Evolutionary conservation across 2,329 filamentous ascomycete genomes (phyloP), one percentile per base, ranked within the genome.

Genomic region (Aspergillus proliferans): DNA sequence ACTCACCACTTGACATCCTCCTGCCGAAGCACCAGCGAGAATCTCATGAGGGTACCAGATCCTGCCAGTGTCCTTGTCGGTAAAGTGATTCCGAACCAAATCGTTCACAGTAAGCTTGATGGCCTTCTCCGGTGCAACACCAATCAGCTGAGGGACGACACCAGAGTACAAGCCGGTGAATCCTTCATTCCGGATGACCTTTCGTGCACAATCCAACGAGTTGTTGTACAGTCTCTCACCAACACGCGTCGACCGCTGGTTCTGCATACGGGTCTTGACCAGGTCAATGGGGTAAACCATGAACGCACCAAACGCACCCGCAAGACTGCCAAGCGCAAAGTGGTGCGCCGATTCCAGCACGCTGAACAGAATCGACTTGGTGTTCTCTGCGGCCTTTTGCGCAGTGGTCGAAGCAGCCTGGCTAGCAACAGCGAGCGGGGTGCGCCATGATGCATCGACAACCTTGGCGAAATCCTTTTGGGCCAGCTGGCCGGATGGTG

Each of bases 41-140:
- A 97, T 75, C 73, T 98, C 93, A 53, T 84, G 76, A 26, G 76
- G 73, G 60, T 82, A 72, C 64, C 76, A 79, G 63, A 98, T 95
- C 51, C 82, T 76, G 45, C 87, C 86, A 39, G 80, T 83, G 54
- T 88, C 81, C 63, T 83, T 81, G 62, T 89, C 84, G 3, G 85
- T 87, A 63, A 91, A 85, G 57, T 80, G 78, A 7, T 81, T 79
- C 64, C 93, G 85, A 19, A 94, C 89, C 47, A 98, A 73, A 66
- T 98, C 93, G 71, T 98, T 98, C 63, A 98, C 91, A 0, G 93
- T 98, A 55, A 98, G 82, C 77, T 98, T 98, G 76, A 98, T 98
- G 59, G 93, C 93, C 78, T 98, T 98, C 71, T 98, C 93, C 2
- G 93, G 93, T n/a, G 93, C 93, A 42, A 98, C 93, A 70, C 93